Evolutionary conservation across 2,329 filamentous ascomycete species (phyloP).

Genomic region (Aureobasidium sp.): DNA sequence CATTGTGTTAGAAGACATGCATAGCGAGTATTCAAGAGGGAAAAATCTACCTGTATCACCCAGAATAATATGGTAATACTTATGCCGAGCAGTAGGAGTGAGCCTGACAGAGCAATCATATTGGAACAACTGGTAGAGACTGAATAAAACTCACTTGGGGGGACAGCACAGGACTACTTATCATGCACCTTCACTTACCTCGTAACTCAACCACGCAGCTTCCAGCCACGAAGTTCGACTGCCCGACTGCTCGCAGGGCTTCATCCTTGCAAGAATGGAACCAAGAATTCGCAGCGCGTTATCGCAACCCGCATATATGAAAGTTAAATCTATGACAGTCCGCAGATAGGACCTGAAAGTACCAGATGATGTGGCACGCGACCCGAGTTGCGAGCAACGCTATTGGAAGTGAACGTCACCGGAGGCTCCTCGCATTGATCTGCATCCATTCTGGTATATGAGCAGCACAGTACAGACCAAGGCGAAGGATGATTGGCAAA

Average conservation of each 20-base stretch:
- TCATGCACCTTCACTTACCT: background rate
- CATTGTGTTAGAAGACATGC: background rate
- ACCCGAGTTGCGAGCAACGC: background rate
- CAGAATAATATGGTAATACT: background rate
- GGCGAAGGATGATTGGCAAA: background rate
- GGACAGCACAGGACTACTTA: background rate
- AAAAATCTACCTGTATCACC: background rate
- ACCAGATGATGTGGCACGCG: background rate
- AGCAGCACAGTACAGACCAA: background rate
- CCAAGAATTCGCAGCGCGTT: background rate
- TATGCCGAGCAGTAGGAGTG: background rate
- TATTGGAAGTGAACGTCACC: background rate
- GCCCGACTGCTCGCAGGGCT: background rate
- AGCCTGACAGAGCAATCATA: constrained; percentile 5
- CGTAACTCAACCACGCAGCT: background rate
- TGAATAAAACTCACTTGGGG: background rate
- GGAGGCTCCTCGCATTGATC: background rate
- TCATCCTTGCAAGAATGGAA: background rate
- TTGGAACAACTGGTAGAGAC: background rate
- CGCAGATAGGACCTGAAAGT: background rate
- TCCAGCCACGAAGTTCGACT: too few relatives aligned
- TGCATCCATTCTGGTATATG: background rate
- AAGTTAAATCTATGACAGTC: background rate
- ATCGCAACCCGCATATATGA: background rate
- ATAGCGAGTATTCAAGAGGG: too few relatives aligned